Evolutionary conservation across 768 basidiomycete species (phyloP), one percentile per base, ranked within the genome.

Genomic region (Panaeolus papilionaceus): DNA sequence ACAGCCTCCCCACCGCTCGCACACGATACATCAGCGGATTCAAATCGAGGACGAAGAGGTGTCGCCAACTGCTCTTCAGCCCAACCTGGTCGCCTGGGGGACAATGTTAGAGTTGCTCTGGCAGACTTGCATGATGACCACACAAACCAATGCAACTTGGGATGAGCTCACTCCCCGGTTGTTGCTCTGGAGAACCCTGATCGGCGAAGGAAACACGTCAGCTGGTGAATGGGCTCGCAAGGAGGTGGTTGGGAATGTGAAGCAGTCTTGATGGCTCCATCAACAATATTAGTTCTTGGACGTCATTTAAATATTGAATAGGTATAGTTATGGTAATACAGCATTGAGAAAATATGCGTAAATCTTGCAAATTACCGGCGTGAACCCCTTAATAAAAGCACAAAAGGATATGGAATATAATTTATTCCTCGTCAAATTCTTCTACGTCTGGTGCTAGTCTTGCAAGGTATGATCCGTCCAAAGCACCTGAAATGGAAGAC

Each of bases 221-320:
- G 73, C 82, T 1, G 84, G 85, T 5, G 88, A 90, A 68, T 92
- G 89, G 89, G 85, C 81, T n/a, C 79, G 89, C 37, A 54, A 68
- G 58, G 64, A 63, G 61, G 45, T 37, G 26, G 28, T 45, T 3
- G 64, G 33, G 38, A 47, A 64, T 45, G 64, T 58, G 28, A 58
- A 58, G 28, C 26, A 33, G 26, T 33, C 16, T 49, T 8, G 26
- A 28, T 5, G 54, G 28, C 9, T 2, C 33, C 54, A 28, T 58
- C 5, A 16, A 37, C 26, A 14, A 16, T 33, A 28, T 33, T 12
- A 37, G 20, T 26, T 58, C 26, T 28, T 51, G 47, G 9, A 26
- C 3, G 9, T 51, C 3, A n/a, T 28, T 58, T 58, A 58, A 58
- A 58, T 58, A 58, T 58, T 58, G 54, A 58, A 58, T 58, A 58